Conservation (phyloP, 1,139 yeast genomes). For the Pichia sp. region DNA sequence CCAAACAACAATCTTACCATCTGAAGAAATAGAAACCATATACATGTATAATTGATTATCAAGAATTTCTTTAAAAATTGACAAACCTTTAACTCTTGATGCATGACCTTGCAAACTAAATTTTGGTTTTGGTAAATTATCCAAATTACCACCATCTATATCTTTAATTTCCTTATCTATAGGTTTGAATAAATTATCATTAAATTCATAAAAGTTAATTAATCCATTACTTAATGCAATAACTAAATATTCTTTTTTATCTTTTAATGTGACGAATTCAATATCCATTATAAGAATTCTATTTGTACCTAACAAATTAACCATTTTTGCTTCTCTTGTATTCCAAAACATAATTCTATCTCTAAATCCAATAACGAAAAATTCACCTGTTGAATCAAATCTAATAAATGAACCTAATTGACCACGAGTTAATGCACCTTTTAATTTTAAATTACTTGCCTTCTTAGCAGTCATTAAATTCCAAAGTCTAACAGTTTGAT, state of each 20-base stretch:
- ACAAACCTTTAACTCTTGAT: conserved; percentile 74
- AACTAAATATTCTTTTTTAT: conserved; percentile 50
- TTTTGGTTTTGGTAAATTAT: conserved; percentile 35
- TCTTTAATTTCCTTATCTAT: conserved; percentile 6
- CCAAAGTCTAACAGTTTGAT: conserved; percentile 83
- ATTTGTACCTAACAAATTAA: conserved; percentile 33
- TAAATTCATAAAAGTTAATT: conserved; percentile 51
- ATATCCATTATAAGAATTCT: conserved; percentile 60
- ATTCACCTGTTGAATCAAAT: conserved; percentile 59
- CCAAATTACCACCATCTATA: conserved; percentile 20
- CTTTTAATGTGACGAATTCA: conserved; percentile 41
- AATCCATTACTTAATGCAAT: conserved; percentile 70
- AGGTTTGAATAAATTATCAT: conserved; percentile 29
- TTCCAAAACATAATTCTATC: conserved; percentile 60
- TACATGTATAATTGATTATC: conserved; percentile 29
- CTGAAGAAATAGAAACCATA: conserved; percentile 81
- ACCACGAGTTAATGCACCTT: conserved; percentile 58
- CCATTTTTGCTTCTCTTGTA: conserved; percentile 58
- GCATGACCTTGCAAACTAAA: conserved; percentile 74
- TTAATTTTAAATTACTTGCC: conserved; percentile 76
- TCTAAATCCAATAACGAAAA: conserved; percentile 69
- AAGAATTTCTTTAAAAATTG: conserved; percentile 40
- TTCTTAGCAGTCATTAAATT: conserved; percentile 96
- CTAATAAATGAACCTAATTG: conserved; percentile 62
- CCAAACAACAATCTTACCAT: conserved; percentile 92